Base-by-base conservation (phyloP, 2,329 filamentous ascomycete genomes). In the Boeremia exigua region DNA sequence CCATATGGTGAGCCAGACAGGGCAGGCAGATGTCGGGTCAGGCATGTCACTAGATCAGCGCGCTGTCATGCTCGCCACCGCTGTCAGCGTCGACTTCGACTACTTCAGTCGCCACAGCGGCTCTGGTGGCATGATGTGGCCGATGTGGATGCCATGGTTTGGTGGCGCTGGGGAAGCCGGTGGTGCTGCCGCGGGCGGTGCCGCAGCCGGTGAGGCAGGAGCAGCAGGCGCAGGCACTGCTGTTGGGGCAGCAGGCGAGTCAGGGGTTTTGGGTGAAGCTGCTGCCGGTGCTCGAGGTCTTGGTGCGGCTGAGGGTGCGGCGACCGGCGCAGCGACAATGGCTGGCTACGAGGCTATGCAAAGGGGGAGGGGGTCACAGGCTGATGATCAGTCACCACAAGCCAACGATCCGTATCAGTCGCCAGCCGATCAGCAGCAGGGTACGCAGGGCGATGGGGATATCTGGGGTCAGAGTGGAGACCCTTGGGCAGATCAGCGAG, bases 11-110 rank as follows among this genome's bases (percentile, higher is more conserved):
- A 77, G 75, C 14, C 75, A 77, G 55, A 76, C 70, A 15, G 73
- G 68, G 37, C 60, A 52, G 27, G 56, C 56, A 32, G 62, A 69
- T 14, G 43, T 70, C 2, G 59, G 65, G 10, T 75, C 76, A 1
- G 84, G 83, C 3, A 86, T 88, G 85, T 87, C 85, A 1, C 79
- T 88, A 2, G 86, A 88, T 63, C 85, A 88, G 69, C 79, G 86
- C 48, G 86, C 86, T 2, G 80, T 88, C 25, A 88, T 88, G 85
- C 79, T 88, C 8, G 85, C 86, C 9, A 87, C 86, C 0, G 86
- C 86, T 6, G 85, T 88, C 11, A 85, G 79, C 52, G 81, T 88
- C 42, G 86, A 88, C 65, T 88, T 88, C 56, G 86, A 88, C 67
- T 88, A 88, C 71, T 88, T 88, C 74, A 87, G 84, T 54, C 79